Base-by-base conservation (phyloP, 768 basidiomycete genomes). In the Mrakia hoshinonis region DNA sequence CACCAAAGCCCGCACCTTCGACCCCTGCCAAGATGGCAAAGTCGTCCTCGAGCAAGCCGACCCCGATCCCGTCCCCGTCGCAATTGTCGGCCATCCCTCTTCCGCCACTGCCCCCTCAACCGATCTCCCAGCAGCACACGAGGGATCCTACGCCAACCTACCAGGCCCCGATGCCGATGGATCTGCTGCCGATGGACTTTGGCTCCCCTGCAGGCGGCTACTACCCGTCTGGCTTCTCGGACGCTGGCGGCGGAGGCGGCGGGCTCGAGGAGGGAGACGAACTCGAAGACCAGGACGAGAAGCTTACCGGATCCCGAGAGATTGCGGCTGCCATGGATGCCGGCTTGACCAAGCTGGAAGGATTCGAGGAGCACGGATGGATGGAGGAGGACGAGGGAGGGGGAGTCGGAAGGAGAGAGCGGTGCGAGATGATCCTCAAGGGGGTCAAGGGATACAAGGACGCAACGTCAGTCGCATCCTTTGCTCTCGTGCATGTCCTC, bases 391-490 rank as follows among this genome's bases (percentile, higher is more conserved):
- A 24, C 43, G 34, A 63, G 36, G 48, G 9, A 34, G 69, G 22
- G 60, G 49, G 2, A 18, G 51, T 0, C 4, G 43, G 2, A 22
- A 34, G 26, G 9, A 10, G 22, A 31, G 18, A 61, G 58, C 13
- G 68, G 43, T 61, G 71, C 52, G 46, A 76, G 47, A 73, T 73
- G 31, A 77, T 77, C 34, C 15, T 79, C 24, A 68, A 72, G 18
- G 74, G 54, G 61, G 54, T 79, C 29, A 73, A 74, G 51, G 65
- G 36, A 24, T 77, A 75, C 46, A 74, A 72, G 34, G 77, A 76
- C 31, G 65, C 75, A 1, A 69, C 38, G 79, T 78, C 51, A 63
- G 77, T 58, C 7, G 38, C 3, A 20, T 49, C 31, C 22, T 38
- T 13, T 31, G 29, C 10, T 58, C 22, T 52, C 18, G n/a, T 18